These are phyloP conservation scores for Podospora pseudopauciseta DNA, from an alignment of 495 filamentous ascomycete species.

Conservation along the genomic window DNA sequence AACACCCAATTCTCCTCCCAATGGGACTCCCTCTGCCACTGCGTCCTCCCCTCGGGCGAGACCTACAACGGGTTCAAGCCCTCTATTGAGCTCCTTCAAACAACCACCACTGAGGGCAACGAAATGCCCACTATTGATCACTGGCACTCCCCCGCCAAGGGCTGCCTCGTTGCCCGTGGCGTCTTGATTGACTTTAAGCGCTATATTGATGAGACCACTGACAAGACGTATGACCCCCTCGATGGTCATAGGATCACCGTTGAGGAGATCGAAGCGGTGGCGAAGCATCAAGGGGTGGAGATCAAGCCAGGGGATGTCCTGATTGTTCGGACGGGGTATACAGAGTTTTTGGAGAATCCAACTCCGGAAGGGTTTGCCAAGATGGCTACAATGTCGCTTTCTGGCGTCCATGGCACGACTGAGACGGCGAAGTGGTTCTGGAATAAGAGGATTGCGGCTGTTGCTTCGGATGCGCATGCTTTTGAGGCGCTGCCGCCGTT, in stretches of 20 bases:
- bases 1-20: constrained; percentile 76
- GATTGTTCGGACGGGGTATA: constrained; percentile 63
- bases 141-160: constrained; percentile 33
- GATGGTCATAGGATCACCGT: constrained; percentile 58
- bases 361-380: constrained; percentile 48
- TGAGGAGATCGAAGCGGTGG: constrained; percentile 56
- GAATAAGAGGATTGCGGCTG: constrained; percentile 53
- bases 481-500: constrained; percentile 45
- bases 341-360: constrained; percentile 51
- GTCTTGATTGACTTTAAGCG: constrained; percentile 54
- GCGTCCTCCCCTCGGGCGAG: constrained; percentile 28
- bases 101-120: constrained; percentile 27
- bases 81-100: constrained; percentile 28
- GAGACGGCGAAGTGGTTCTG: constrained; percentile 58
- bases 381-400: constrained; percentile 24
- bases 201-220: constrained; percentile 43
- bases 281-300: constrained; percentile 53
- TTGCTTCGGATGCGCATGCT: constrained; percentile 48
- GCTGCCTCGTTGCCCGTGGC: constrained; percentile 56
- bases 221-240: constrained; percentile 52
- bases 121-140: constrained; percentile 39
- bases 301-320: constrained; percentile 61
- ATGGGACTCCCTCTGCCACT: constrained; percentile 74
- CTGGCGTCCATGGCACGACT: constrained; percentile 48
- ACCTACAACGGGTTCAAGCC: constrained; percentile 54